Conservation (phyloP, 768 basidiomycete species). For the Auricularia auricula-judae region DNA sequence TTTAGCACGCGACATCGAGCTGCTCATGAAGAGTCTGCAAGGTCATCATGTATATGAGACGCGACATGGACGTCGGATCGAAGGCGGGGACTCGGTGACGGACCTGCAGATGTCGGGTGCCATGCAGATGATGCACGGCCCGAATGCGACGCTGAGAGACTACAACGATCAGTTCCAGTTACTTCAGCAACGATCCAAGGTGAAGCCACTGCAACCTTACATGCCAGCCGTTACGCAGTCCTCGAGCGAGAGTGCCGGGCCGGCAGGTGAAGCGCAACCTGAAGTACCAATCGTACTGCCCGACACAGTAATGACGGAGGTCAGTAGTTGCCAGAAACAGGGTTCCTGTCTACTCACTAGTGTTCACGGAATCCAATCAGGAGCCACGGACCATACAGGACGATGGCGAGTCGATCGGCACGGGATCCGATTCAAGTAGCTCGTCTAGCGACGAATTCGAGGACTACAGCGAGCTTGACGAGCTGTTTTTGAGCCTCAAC, state of each 20-base stretch:
- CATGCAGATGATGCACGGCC: not conserved
- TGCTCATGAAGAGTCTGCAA: constrained; percentile 14
- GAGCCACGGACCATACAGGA: too few species aligned
- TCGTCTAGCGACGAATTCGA: not conserved
- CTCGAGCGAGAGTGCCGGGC: too few species aligned
- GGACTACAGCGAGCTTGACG: not conserved
- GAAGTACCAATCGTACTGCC: not conserved
- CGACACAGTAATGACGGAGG: too few species aligned
- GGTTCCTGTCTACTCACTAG: too few species aligned
- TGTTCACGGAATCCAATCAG: too few species aligned
- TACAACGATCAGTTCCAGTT: constrained; percentile 16
- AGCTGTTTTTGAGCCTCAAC: not conserved
- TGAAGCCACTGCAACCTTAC: not conserved
- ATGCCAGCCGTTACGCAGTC: not conserved
- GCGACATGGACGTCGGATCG: constrained; percentile 12
- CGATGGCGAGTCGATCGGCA: not conserved
- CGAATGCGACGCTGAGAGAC: constrained; percentile 10
- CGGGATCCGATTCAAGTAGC: not conserved
- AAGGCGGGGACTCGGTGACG: constrained; percentile 9
- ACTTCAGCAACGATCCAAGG: constrained; percentile 10
- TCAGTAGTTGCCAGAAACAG: too few species aligned
- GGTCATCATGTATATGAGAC: constrained; percentile 14
- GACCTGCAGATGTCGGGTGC: not conserved
- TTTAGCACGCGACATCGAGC: constrained; percentile 19
- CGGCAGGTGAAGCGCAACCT: not conserved